Percentiles rank a stretch among this genome's conserved stretches.
Conservation (phyloP, 345 rosid genomes). For the Salix viminalis region DNA sequence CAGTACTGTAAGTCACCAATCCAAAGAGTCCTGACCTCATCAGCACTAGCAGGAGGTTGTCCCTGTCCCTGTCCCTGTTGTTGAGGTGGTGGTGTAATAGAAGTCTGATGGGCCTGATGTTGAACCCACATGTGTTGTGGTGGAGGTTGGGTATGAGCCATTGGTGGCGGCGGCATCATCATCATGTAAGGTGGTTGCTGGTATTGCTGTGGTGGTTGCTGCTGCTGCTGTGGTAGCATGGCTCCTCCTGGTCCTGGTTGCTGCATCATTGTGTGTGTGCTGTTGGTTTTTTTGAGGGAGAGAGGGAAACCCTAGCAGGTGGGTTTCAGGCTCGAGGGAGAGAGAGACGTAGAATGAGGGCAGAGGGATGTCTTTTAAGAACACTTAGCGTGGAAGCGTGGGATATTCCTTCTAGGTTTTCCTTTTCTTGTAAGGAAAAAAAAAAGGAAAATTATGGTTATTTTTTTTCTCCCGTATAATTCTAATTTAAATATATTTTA, state of each 20-base stretch:
- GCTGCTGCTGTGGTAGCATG: conserved; percentile 39
- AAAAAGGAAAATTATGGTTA: background rate
- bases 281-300: background rate
- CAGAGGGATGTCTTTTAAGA: background rate
- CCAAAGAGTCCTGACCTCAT: conserved; percentile 92
- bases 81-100: conserved; percentile 19
- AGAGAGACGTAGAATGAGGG: background rate
- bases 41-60: conserved; percentile 39
- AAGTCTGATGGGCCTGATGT: conserved; percentile 21
- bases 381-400: background rate
- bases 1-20: conserved; percentile 93
- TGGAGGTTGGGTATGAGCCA: conserved; percentile 37
- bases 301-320: background rate
- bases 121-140: conserved; percentile 61
- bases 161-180: conserved; percentile 40
- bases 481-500: too few relatives aligned
- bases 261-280: conserved; percentile 44
- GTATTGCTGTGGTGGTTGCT: conserved; percentile 40
- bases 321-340: background rate
- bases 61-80: conserved; percentile 19
- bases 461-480: too few relatives aligned
- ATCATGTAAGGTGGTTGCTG: conserved; percentile 44
- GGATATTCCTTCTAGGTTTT: background rate
- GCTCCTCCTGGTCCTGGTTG: conserved; percentile 57
- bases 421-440: too few relatives aligned